phyloP scores from a whole-genome alignment of 2,329 filamentous ascomycete genomes.

The Pseudogymnoascus sp. region DNA sequence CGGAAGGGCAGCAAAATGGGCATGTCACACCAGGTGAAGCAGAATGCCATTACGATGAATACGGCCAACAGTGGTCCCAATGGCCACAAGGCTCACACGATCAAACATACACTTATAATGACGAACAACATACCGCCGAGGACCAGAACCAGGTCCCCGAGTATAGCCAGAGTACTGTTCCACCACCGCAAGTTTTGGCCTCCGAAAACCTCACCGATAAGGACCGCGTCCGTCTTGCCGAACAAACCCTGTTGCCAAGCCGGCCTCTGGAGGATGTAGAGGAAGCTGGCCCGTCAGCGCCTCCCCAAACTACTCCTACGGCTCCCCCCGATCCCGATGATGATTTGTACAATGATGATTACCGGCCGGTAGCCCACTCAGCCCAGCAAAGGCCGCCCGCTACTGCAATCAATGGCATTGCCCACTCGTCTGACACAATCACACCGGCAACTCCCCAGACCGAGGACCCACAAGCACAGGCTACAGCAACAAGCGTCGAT shows the following conservation, averaged over 20 bases:
- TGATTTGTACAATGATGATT: conserved; percentile 18
- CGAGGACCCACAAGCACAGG: neutral
- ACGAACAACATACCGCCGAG: conserved; percentile 25
- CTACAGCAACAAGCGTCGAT: conserved; percentile 34
- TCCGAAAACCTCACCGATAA: conserved; percentile 70
- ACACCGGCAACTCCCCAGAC: neutral
- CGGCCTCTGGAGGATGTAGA: conserved; percentile 46
- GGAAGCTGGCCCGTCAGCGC: conserved; percentile 36
- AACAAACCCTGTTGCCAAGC: conserved; percentile 73
- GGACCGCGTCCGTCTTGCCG: conserved; percentile 66
- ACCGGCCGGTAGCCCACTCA: conserved; percentile 16
- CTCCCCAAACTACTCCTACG: conserved; percentile 17
- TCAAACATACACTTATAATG: conserved; percentile 23
- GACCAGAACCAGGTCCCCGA: conserved; percentile 28
- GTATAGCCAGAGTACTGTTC: conserved; percentile 41
- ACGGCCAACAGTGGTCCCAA: neutral
- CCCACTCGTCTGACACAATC: neutral
- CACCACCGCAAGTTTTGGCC: conserved; percentile 49
- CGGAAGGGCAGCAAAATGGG: conserved; percentile 27
- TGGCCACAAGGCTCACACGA: conserved; percentile 10
- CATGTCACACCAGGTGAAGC: conserved; percentile 6
- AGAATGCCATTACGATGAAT: neutral
- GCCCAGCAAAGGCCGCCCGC: conserved; percentile 16
- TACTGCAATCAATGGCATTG: neutral
- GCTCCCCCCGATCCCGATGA: conserved; percentile 17